Percentiles rank a stretch among this genome's conserved stretches.
phyloP scores from a whole-genome alignment of 441 rosid genomes.

The Erysimum cheiri region DNA sequence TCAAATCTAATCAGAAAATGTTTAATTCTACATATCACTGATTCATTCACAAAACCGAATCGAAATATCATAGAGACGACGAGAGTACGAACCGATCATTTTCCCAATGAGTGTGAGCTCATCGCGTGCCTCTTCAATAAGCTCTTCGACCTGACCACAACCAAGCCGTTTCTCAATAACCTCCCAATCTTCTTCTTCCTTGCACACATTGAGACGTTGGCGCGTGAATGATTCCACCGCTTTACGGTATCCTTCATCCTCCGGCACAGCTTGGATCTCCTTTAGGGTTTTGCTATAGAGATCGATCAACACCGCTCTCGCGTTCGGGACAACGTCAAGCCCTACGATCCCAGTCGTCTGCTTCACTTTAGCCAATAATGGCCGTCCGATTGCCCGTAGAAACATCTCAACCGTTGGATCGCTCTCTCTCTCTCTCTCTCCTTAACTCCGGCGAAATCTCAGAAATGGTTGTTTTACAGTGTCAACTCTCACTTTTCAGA shows the following conservation, averaged over 20 bases:
- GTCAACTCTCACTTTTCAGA: constrained; percentile 35
- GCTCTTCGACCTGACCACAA: constrained; percentile 97
- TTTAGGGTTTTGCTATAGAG: constrained; percentile 81
- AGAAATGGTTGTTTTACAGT: constrained; percentile 29
- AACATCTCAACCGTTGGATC: constrained; percentile 60
- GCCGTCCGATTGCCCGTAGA: constrained; percentile 79
- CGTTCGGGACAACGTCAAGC: constrained; percentile 90
- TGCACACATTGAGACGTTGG: constrained; percentile 73
- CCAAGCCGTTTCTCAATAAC: constrained; percentile 73
- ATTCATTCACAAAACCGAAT: constrained; percentile 4
- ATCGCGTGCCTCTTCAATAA: constrained; percentile 88
- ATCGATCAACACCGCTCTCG: constrained; percentile 68
- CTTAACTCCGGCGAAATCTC: constrained; percentile 30
- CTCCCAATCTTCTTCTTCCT: constrained; percentile 83
- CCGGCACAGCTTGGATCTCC: constrained; percentile 85
- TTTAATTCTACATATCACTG: background rate
- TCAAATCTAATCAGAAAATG: background rate
- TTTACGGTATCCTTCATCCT: constrained; percentile 91
- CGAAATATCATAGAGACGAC: background rate
- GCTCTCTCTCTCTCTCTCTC: constrained; percentile 25
- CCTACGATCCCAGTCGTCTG: constrained; percentile 93
- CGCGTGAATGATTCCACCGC: constrained; percentile 84
- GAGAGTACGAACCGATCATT: constrained; percentile 74
- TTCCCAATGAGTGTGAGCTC: constrained; percentile 84
- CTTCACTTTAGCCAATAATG: constrained; percentile 84